These are phyloP conservation scores for Calamus simplicifolius DNA, from an alignment of 176 grass and related monocot genomes.

Conservation along the genomic window DNA sequence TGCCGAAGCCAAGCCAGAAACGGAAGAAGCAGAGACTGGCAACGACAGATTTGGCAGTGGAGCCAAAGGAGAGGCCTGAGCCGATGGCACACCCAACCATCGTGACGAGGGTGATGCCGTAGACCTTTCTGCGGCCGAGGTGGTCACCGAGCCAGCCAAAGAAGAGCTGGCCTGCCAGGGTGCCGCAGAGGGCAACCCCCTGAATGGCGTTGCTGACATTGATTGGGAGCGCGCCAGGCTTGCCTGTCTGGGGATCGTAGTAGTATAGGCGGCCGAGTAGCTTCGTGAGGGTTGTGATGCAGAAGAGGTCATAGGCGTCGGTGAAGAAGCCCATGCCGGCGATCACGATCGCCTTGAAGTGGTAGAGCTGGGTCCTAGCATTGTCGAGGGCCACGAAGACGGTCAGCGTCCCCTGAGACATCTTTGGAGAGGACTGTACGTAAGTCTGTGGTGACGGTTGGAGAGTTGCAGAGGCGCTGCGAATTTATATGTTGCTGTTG, in stretches of 20 bases:
- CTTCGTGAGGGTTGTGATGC: conserved; percentile 67
- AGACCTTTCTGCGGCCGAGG: conserved; percentile 59
- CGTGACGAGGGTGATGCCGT: conserved; percentile 46
- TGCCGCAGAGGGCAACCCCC: conserved; percentile 71
- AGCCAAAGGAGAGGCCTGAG: conserved; percentile 46
- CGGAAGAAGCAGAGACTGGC: conserved; percentile 71
- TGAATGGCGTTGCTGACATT: conserved; percentile 44
- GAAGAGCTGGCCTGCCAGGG: conserved; percentile 61
- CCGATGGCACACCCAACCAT: conserved; percentile 63
- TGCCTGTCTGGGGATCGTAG: conserved; percentile 12
- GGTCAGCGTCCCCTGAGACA: too few species aligned
- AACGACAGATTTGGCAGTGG: conserved; percentile 27
- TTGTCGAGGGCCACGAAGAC: conserved; percentile 34
- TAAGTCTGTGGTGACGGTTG: too few species aligned
- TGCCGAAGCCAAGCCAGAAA: conserved; percentile 71
- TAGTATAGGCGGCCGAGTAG: conserved; percentile 66
- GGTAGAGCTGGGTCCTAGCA: conserved; percentile 76
- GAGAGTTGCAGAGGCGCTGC: too few species aligned
- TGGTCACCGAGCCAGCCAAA: conserved; percentile 81
- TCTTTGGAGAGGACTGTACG: too few species aligned
- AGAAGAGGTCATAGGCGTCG: conserved; percentile 88
- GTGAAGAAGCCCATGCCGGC: conserved; percentile 99
- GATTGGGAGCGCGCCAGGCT: conserved; percentile 33
- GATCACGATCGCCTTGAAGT: conserved; percentile 70
- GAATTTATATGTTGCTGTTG: too few species aligned